Conservation (phyloP, 495 filamentous ascomycete species). For the Evernia prunastri region DNA sequence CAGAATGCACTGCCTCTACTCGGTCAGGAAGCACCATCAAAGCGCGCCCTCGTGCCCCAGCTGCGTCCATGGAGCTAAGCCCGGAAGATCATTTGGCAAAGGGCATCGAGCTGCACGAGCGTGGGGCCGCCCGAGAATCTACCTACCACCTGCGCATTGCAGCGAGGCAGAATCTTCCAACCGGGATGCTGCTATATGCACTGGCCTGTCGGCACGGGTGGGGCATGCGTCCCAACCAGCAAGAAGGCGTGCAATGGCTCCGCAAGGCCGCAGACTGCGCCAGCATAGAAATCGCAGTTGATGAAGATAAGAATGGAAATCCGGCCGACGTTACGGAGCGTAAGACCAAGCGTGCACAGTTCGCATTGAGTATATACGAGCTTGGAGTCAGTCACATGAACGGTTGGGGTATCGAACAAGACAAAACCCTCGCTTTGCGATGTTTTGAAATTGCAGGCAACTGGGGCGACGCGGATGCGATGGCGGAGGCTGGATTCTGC, state of each 20-base stretch:
- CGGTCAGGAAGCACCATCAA: slow-evolving; percentile 62
- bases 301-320: slow-evolving; percentile 57
- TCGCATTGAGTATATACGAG: slow-evolving; percentile 92
- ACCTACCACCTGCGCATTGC: slow-evolving; percentile 93
- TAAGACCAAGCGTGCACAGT: slow-evolving; percentile 80
- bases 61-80: slow-evolving; percentile 49
- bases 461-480: slow-evolving; percentile 95
- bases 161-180: slow-evolving; percentile 75
- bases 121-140: slow-evolving; percentile 77
- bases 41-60: slow-evolving; percentile 35
- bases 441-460: slow-evolving; percentile 95
- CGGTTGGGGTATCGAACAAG: slow-evolving; percentile 92
- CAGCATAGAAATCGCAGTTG: slow-evolving; percentile 71
- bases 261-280: slow-evolving; percentile 83
- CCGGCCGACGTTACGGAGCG: slow-evolving; percentile 56
- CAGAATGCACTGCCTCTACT: slow-evolving; percentile 52
- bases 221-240: slow-evolving; percentile 89
- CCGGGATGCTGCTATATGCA: slow-evolving; percentile 92
- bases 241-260: slow-evolving; percentile 85
- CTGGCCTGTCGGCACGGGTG: slow-evolving; percentile 96
- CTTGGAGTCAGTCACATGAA: slow-evolving; percentile 96
- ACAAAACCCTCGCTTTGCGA: slow-evolving; percentile 77
- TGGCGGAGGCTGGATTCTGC: slow-evolving; percentile 82
- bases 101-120: slow-evolving; percentile 82
- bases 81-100: slow-evolving; percentile 83